Conservation (phyloP, 176 grass and related monocot species). For the Hordeum marinum region DNA sequence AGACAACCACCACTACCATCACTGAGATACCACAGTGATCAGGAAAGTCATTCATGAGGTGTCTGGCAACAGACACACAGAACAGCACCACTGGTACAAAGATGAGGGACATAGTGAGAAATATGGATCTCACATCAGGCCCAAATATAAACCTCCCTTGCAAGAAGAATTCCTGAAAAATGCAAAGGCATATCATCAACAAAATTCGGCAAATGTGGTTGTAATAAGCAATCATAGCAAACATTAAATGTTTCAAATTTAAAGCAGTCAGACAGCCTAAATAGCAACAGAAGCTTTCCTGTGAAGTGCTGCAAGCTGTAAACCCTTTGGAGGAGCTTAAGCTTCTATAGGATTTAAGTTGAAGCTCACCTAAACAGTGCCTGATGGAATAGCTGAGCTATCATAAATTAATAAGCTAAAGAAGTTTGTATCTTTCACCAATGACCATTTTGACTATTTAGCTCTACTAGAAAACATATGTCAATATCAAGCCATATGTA, state of each 20-base stretch:
- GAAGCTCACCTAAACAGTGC: not conserved
- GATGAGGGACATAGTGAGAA: constrained; percentile 93
- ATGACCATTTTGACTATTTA: not conserved
- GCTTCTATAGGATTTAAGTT: not conserved
- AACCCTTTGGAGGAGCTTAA: not conserved
- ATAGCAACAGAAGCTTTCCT: not conserved
- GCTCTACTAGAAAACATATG: not conserved
- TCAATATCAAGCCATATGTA: constrained; percentile 18
- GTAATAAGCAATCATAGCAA: not conserved
- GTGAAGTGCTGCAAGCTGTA: not conserved
- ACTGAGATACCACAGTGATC: constrained; percentile 67
- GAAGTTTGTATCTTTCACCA: not conserved
- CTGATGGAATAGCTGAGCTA: not conserved
- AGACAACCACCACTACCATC: constrained; percentile 77
- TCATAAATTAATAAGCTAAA: not conserved
- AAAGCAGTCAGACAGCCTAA: not conserved
- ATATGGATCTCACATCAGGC: constrained; percentile 86
- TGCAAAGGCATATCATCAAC: not conserved
- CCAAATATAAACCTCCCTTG: constrained; percentile 98
- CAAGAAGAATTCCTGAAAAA: constrained; percentile 80
- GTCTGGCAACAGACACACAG: constrained; percentile 74
- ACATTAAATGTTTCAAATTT: not conserved
- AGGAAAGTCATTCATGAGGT: constrained; percentile 79
- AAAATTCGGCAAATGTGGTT: not conserved
- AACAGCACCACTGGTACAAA: constrained; percentile 66